Evolutionary conservation across 768 basidiomycete species (phyloP).

Genomic region (Kwoniella europaea): DNA sequence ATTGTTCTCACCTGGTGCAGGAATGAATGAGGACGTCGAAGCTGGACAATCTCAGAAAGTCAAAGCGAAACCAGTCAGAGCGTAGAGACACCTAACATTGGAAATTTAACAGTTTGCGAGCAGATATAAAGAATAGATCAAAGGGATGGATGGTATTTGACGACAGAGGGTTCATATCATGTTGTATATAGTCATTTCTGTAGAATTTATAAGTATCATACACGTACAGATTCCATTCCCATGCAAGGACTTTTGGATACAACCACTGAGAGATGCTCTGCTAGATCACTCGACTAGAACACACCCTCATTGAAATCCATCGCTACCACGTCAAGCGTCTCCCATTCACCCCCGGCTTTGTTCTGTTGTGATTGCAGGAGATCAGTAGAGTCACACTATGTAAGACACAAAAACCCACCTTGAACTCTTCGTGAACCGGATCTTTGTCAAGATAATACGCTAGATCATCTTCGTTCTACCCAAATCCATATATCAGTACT

Average conservation of each 20-base stretch:
- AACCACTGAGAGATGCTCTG: too few relatives aligned
- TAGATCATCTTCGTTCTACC: conserved; percentile 32
- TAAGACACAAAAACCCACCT: conserved; percentile 26
- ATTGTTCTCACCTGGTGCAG: conserved; percentile 25
- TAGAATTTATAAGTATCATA: not conserved
- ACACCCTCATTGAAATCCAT: conserved; percentile 34
- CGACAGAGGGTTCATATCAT: not conserved
- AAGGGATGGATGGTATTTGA: not conserved
- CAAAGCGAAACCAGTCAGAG: not conserved
- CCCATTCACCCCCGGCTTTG: conserved; percentile 26
- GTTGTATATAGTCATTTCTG: conserved; percentile 14
- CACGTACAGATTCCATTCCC: not conserved
- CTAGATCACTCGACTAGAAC: conserved; percentile 10
- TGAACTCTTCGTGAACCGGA: conserved; percentile 49
- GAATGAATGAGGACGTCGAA: conserved; percentile 25
- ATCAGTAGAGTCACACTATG: not conserved
- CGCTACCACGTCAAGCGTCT: conserved; percentile 28
- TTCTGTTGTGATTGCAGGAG: conserved; percentile 1
- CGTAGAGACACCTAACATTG: not conserved
- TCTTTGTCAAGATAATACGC: conserved; percentile 50
- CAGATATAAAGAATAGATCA: not conserved
- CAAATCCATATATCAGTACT: too few relatives aligned
- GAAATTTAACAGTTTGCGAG: not conserved
- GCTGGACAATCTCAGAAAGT: not conserved
- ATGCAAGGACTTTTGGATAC: not conserved